Percentiles rank a stretch among this genome's conserved stretches.
Conservation (phyloP, 2,329 filamentous ascomycete genomes). For the Tolypocladium ovalisporum region DNA sequence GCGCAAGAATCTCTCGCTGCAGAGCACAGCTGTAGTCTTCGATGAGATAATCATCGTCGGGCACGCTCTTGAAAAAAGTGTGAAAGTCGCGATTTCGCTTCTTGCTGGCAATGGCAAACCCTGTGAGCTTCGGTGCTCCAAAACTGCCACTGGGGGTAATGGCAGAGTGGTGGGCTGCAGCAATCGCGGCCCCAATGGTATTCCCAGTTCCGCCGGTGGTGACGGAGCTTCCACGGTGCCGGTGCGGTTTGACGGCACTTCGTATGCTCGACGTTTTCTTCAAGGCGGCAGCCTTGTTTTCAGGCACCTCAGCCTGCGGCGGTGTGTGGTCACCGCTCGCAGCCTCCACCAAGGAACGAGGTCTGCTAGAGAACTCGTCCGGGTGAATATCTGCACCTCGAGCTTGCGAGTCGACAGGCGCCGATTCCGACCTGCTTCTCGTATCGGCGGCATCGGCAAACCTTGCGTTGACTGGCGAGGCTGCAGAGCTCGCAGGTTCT, state of each 20-base stretch:
- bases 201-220: slow-evolving; percentile 44
- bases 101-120: slow-evolving; percentile 92
- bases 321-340: slow-evolving; percentile 49
- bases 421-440: slow-evolving; percentile 45
- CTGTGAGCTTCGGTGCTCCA: slow-evolving; percentile 68
- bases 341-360: slow-evolving; percentile 41
- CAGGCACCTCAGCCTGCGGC: slow-evolving; percentile 49
- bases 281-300: slow-evolving; percentile 45
- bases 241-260: slow-evolving; percentile 48
- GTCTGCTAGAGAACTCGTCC: slow-evolving; percentile 27
- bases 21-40: slow-evolving; percentile 97
- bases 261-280: slow-evolving; percentile 57
- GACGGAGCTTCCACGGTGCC: slow-evolving; percentile 75
- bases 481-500: slow-evolving; percentile 42
- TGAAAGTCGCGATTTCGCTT: slow-evolving; percentile 96
- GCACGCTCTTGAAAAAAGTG: slow-evolving; percentile 85
- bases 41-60: slow-evolving; percentile 94
- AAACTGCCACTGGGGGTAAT: slow-evolving; percentile 47
- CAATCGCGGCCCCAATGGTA: slow-evolving; percentile 57
- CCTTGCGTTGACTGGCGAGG: slow-evolving; percentile 45
- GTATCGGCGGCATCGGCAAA: slow-evolving; percentile 38
- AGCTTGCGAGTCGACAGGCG: slow-evolving; percentile 35
- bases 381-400: slow-evolving; percentile 14
- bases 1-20: slow-evolving; percentile 88
- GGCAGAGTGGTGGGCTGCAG: slow-evolving; percentile 59